Base-by-base conservation (phyloP, 176 grass and related monocot genomes). In the Carex cristatella region DNA sequence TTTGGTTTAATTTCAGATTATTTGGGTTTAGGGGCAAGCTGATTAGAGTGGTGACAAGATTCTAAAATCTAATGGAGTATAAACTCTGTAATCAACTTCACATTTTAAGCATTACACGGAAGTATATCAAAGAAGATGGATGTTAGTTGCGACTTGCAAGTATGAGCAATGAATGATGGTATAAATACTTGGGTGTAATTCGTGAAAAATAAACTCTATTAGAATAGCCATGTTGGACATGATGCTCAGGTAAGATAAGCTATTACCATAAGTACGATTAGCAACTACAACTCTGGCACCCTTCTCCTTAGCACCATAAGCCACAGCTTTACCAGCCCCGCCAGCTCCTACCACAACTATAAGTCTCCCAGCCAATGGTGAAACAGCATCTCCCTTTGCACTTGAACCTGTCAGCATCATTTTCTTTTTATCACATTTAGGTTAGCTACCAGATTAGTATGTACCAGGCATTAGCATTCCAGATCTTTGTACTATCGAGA, bases 261-360 rank as follows among this genome's bases (percentile, higher is more conserved):
- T 62, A 71, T 93, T 98, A 98, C 95, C 93, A 81, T 88, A 95
- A 58, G 95, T 98, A 81, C 95, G 95, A 81, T 98, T 98, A 84
- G 95, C 93, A 74, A 98, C 84, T 19, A 95, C 90, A 81, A 98
- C 89, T 84, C 86, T 95, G 23, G 95, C 95, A 86, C 95, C 95
- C 84, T 98, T 98, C 85, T 89, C 91, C 80, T 90, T 95, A 49
- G 95, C 95, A 67, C 95, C 93, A 87, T 93, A 98, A 58, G 93
- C 91, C 88, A 95, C 92, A 86, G 93, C 95, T 80, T 95, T 98
- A 60, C 88, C 95, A 88, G 93, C 93, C 82, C 95, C 95, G 85
- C 95, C 95, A 89, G 95, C 95, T 86, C 95, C 95, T 67, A 94
- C 87, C 62, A 98, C 88, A 87, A 98, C 93, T 85, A 98, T 79